These are phyloP conservation scores for Coriolopsis trogii DNA, from an alignment of 1,284 basidiomycete species.

Conservation along the genomic window DNA sequence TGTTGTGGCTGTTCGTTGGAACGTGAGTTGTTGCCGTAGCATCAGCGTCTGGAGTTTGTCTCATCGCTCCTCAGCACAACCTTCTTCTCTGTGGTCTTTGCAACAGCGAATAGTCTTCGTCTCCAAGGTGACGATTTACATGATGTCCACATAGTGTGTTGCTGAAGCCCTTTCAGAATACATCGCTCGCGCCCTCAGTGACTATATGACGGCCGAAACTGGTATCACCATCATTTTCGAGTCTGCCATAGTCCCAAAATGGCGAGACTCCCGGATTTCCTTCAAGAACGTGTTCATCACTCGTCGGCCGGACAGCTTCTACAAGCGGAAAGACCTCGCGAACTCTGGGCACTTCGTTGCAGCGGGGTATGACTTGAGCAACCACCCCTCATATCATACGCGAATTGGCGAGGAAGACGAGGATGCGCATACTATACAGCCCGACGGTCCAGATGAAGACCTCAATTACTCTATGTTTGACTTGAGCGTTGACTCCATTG, in stretches of 20 bases:
- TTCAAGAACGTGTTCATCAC: conserved; percentile 98
- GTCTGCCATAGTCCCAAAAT: conserved; percentile 96
- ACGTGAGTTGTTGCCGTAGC: conserved; percentile 81
- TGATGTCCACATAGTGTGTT: no score
- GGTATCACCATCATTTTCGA: conserved; percentile 97
- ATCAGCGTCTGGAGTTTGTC: no score
- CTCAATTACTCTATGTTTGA: conserved; percentile 88
- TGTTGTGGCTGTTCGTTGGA: conserved; percentile 90
- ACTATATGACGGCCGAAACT: conserved; percentile 92
- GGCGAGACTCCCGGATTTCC: conserved; percentile 93
- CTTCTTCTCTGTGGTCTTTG: conserved; percentile 93
- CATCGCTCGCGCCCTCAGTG: conserved; percentile 87
- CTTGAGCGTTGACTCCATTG: conserved; percentile 90
- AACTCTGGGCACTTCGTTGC: conserved; percentile 53
- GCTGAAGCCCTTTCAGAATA: no score
- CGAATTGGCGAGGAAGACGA: conserved; percentile 53
- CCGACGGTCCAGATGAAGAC: conserved; percentile 46
- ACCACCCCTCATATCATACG: conserved; percentile 71
- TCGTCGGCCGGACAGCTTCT: conserved; percentile 58
- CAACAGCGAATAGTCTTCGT: conserved; percentile 87
- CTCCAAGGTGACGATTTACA: no score
- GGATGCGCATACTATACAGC: conserved; percentile 3
- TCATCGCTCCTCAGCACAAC: conserved; percentile 86
- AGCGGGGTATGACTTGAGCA: conserved; percentile 73
- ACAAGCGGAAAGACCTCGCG: conserved; percentile 22